These are phyloP conservation scores for Pisolithus orientalis DNA, from an alignment of 768 basidiomycete species.

Conservation along the genomic window DNA sequence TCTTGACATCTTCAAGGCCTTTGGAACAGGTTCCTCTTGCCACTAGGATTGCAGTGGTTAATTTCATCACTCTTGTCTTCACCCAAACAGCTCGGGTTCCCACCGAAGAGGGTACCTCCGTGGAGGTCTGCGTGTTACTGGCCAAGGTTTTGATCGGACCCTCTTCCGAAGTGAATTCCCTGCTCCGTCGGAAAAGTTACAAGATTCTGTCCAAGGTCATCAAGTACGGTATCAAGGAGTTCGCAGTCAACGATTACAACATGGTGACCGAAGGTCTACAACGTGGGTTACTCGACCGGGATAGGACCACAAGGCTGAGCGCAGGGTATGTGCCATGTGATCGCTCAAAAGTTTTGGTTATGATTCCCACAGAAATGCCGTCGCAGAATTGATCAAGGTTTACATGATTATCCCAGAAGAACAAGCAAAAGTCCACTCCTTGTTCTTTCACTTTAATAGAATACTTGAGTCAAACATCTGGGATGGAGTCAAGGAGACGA, in stretches of 20 bases:
- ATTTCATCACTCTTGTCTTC: slow-evolving; percentile 14
- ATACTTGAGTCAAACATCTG: slow-evolving; percentile 39
- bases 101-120: slow-evolving; percentile 12
- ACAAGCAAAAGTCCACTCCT: slow-evolving; percentile 30
- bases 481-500: slow-evolving; percentile 53
- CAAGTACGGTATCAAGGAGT: slow-evolving; percentile 32
- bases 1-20: slow-evolving; percentile 13
- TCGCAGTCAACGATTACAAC: slow-evolving; percentile 27
- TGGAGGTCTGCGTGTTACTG: slow-evolving; percentile 31
- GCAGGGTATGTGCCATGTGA: slow-evolving; percentile 51
- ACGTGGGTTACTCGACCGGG: slow-evolving; percentile 44
- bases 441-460: slow-evolving; percentile 43
- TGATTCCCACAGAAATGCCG: slow-evolving; percentile 30
- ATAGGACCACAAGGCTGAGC: slow-evolving; percentile 55
- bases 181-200: slow-evolving; percentile 41
- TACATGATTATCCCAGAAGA: slow-evolving; percentile 30
- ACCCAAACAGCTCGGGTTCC: slow-evolving; percentile 6
- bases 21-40: background rate
- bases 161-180: slow-evolving; percentile 37
- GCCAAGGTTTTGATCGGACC: slow-evolving; percentile 38
- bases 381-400: slow-evolving; percentile 42
- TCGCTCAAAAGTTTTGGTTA: background rate
- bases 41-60: slow-evolving; percentile 15
- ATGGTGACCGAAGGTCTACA: slow-evolving; percentile 34
- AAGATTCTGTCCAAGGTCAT: slow-evolving; percentile 36